A percentile compares a stretch with the other conserved stretches of the same genome.
Evolutionary conservation across 306 rosid species (phyloP).

Genomic region (Castanopsis chinensis): DNA sequence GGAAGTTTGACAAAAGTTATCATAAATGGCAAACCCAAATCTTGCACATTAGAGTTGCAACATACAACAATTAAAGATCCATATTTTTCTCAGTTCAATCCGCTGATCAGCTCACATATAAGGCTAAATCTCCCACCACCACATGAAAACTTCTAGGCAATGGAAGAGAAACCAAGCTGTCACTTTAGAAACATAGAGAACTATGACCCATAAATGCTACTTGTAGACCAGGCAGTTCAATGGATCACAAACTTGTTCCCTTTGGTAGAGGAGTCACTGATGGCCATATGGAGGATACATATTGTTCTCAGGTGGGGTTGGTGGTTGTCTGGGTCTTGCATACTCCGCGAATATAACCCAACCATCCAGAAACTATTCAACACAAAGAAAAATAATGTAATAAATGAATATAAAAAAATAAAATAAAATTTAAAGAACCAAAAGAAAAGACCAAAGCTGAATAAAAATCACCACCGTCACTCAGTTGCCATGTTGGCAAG

Average conservation of each 20-base stretch:
- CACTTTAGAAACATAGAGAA: not conserved
- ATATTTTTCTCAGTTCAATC: not conserved
- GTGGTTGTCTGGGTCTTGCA: constrained; percentile 79
- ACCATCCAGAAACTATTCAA: constrained; percentile 80
- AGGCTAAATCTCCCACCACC: constrained; percentile 18
- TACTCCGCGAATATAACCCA: constrained; percentile 99
- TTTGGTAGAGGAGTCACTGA: constrained; percentile 34
- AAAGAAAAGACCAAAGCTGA: not conserved
- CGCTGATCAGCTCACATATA: not conserved
- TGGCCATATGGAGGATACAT: constrained; percentile 33
- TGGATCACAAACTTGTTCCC: constrained; percentile 17
- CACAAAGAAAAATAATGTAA: constrained; percentile 8
- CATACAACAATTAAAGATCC: not conserved
- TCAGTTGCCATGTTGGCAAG: not conserved
- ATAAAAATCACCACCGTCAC: not conserved
- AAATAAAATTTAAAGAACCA: not conserved
- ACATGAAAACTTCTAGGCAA: constrained; percentile 4
- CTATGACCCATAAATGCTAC: constrained; percentile 3
- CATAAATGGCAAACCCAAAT: not conserved
- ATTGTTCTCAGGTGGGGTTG: constrained; percentile 32
- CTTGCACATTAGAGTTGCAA: not conserved
- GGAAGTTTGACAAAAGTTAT: not conserved
- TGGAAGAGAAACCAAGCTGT: constrained; percentile 4
- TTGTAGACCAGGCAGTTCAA: constrained; percentile 16
- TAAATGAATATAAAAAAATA: not conserved